Percentiles rank a stretch among this genome's conserved stretches.
Evolutionary conservation across 805 yeast species (phyloP).

Genomic region (Pichia kluyveri): DNA sequence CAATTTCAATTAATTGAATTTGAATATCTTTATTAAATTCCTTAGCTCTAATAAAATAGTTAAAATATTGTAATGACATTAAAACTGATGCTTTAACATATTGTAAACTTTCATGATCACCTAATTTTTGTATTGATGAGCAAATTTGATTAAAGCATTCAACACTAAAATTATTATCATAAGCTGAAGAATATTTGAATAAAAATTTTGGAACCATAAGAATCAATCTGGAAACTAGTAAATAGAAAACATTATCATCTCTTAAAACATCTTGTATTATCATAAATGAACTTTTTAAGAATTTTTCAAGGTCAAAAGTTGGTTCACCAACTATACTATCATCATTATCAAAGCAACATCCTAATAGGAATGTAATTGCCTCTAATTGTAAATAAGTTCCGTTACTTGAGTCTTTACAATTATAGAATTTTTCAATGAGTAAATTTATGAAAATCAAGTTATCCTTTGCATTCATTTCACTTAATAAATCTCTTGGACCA

Average conservation of each 20-base stretch:
- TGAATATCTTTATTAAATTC: slow-evolving; percentile 21
- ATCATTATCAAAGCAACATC: slow-evolving; percentile 35
- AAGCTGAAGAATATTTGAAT: slow-evolving; percentile 36
- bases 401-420: not conserved
- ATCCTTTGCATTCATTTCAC: slow-evolving; percentile 38
- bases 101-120: slow-evolving; percentile 16
- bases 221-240: slow-evolving; percentile 41
- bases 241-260: slow-evolving; percentile 19
- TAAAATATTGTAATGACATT: slow-evolving; percentile 44
- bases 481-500: slow-evolving; percentile 46
- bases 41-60: slow-evolving; percentile 24
- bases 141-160: slow-evolving; percentile 18
- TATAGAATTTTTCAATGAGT: slow-evolving; percentile 12
- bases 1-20: slow-evolving; percentile 24
- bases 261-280: not conserved
- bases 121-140: slow-evolving; percentile 16
- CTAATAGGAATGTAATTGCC: slow-evolving; percentile 32
- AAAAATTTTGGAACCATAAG: slow-evolving; percentile 48
- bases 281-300: slow-evolving; percentile 2
- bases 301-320: slow-evolving; percentile 18
- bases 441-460: slow-evolving; percentile 20
- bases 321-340: slow-evolving; percentile 13
- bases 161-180: slow-evolving; percentile 17
- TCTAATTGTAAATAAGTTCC: slow-evolving; percentile 26
- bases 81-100: slow-evolving; percentile 27